Percentiles rank a stretch among this genome's conserved stretches.
Conservation (phyloP, 192 early-diverging fungal genomes). For the Paraglomus occultum region DNA sequence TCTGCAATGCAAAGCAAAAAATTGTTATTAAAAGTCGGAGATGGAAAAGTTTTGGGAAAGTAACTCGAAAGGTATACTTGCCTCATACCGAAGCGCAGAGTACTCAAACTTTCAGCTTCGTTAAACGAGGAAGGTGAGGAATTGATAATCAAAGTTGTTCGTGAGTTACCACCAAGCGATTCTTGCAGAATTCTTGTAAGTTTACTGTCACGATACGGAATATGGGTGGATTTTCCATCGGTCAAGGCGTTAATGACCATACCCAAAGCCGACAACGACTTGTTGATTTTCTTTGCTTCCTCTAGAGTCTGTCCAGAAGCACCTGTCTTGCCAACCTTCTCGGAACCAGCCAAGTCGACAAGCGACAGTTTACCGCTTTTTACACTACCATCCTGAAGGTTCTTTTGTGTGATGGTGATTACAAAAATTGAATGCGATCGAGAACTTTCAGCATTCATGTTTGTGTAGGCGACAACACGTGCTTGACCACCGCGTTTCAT, state of each 20-base stretch:
- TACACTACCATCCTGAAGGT: slow-evolving; percentile 81
- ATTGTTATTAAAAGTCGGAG: neutral
- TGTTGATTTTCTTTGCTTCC: slow-evolving; percentile 99
- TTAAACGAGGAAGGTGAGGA: slow-evolving; percentile 98
- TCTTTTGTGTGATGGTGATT: slow-evolving; percentile 94
- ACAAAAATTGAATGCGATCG: slow-evolving; percentile 98
- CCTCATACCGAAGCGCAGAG: slow-evolving; percentile 93
- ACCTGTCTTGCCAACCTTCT: slow-evolving; percentile 97
- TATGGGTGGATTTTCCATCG: slow-evolving; percentile 97
- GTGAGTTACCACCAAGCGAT: slow-evolving; percentile 98
- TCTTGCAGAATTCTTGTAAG: slow-evolving; percentile 99
- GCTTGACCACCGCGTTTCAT: slow-evolving; percentile 90
- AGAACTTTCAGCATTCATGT: slow-evolving; percentile 99
- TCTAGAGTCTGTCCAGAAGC: slow-evolving; percentile 98
- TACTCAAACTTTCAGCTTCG: slow-evolving; percentile 91
- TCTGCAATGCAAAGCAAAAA: slow-evolving; percentile 35
- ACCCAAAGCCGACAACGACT: slow-evolving; percentile 93
- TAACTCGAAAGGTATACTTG: slow-evolving; percentile 6
- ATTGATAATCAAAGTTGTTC: slow-evolving; percentile 98
- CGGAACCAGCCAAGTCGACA: slow-evolving; percentile 98
- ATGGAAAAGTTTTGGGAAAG: neutral
- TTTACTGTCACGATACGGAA: slow-evolving; percentile 99
- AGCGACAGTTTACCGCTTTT: slow-evolving; percentile 92
- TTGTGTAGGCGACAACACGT: slow-evolving; percentile 89
- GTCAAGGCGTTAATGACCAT: slow-evolving; percentile 99